These are phyloP conservation scores for Penicillium odoratum DNA, from an alignment of 495 filamentous ascomycete genomes.

Conservation along the genomic window DNA sequence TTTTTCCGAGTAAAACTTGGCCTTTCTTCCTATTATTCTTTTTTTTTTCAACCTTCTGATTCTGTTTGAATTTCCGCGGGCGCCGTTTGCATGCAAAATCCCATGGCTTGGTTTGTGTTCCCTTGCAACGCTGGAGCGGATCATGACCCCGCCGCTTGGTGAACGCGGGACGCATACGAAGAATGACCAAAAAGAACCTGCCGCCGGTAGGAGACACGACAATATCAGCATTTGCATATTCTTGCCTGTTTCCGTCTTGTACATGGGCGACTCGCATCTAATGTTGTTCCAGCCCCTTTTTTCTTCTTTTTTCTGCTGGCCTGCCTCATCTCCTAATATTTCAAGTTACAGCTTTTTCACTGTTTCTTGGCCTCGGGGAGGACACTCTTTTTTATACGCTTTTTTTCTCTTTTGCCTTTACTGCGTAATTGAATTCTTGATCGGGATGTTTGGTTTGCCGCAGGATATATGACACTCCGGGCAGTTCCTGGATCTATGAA, in stretches of 20 bases:
- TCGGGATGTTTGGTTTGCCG: background rate
- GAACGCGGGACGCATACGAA: conserved; percentile 37
- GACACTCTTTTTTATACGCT: background rate
- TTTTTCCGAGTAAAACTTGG: conserved; percentile 12
- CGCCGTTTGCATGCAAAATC: conserved; percentile 41
- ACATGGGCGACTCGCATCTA: conserved; percentile 44
- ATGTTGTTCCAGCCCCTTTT: conserved; percentile 32
- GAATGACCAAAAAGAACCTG: conserved; percentile 37
- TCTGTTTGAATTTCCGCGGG: conserved; percentile 34
- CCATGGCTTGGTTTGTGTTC: conserved; percentile 34
- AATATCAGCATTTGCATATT: conserved; percentile 48
- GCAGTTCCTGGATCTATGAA: background rate
- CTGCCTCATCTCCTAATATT: background rate
- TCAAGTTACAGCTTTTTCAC: background rate
- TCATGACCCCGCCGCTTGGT: conserved; percentile 27
- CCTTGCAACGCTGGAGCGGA: conserved; percentile 17
- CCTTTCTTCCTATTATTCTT: conserved; percentile 19
- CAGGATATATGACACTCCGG: background rate
- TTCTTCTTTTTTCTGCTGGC: conserved; percentile 13
- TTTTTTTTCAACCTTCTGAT: conserved; percentile 22
- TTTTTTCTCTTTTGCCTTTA: conserved; percentile 3
- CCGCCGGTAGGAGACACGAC: conserved; percentile 43
- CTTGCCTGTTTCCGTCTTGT: conserved; percentile 40
- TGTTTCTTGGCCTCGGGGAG: conserved; percentile 4
- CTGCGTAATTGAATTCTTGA: conserved; percentile 1